A percentile compares a stretch with the other conserved stretches of the same genome.
Conservation (phyloP, 306 rosid genomes). For the Dalbergia cochinchinensis region DNA sequence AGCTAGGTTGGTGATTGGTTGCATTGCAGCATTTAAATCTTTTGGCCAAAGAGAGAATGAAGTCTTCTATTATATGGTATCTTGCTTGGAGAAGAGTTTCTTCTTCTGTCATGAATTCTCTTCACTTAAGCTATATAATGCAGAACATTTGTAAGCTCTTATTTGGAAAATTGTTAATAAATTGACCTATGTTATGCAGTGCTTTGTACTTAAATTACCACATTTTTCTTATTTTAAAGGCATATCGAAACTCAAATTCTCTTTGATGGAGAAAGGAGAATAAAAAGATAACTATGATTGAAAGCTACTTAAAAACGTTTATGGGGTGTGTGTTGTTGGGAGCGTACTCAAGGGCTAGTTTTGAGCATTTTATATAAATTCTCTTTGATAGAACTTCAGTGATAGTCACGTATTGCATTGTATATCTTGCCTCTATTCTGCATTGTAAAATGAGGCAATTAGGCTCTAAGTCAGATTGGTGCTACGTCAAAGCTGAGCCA, state of each 20-base stretch:
- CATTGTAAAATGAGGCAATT: too few relatives aligned
- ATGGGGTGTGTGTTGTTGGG: neutral
- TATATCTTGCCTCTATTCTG: neutral
- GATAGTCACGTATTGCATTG: neutral
- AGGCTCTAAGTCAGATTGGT: constrained; percentile 1
- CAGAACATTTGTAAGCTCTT: constrained; percentile 10
- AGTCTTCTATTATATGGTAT: constrained; percentile 15
- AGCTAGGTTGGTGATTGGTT: constrained; percentile 13
- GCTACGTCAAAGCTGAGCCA: neutral
- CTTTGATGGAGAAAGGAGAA: neutral
- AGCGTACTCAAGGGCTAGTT: neutral
- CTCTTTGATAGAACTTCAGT: neutral
- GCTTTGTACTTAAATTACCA: neutral
- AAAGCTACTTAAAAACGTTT: neutral
- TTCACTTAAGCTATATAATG: constrained; percentile 8
- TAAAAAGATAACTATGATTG: neutral
- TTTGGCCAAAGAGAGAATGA: constrained; percentile 32
- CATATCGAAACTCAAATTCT: neutral
- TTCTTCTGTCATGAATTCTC: constrained; percentile 23
- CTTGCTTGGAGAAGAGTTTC: constrained; percentile 37
- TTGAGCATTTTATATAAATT: neutral
- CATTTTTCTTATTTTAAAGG: neutral
- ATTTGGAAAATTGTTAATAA: constrained; percentile 1
- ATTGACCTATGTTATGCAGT: neutral
- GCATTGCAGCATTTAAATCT: constrained; percentile 7